Percentiles rank a stretch among this genome's conserved stretches.
These are phyloP conservation scores for Didymella glomerata DNA, from an alignment of 2,329 filamentous ascomycete species.

Conservation along the genomic window DNA sequence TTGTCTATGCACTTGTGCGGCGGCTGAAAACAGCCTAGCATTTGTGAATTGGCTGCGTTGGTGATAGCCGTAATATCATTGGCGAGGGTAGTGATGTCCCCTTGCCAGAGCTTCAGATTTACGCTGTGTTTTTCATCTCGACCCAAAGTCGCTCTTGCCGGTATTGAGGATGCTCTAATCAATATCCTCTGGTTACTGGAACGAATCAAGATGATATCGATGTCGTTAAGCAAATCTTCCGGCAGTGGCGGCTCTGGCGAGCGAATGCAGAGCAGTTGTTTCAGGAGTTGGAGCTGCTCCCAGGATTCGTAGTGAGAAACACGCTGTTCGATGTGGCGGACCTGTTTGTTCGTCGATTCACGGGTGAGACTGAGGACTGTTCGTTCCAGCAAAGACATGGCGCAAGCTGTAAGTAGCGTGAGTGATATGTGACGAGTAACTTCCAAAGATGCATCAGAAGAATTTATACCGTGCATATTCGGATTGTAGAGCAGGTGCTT, in stretches of 20 bases:
- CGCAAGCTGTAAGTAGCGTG: background rate
- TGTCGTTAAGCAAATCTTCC: conserved; percentile 15
- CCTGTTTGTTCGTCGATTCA: conserved; percentile 23
- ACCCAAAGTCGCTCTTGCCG: conserved; percentile 1
- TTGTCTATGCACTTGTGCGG: conserved; percentile 50
- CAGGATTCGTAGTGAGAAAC: conserved; percentile 23
- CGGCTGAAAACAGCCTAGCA: conserved; percentile 50
- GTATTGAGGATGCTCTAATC: conserved; percentile 23
- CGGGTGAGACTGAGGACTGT: conserved; percentile 22
- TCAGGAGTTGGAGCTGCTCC: conserved; percentile 27
- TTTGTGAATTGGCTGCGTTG: conserved; percentile 48
- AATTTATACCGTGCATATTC: background rate
- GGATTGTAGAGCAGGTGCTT: background rate
- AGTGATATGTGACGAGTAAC: background rate
- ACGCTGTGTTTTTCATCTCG: conserved; percentile 7
- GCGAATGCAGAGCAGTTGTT: conserved; percentile 42
- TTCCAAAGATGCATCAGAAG: background rate
- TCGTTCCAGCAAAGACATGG: conserved; percentile 21
- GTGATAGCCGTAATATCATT: conserved; percentile 46
- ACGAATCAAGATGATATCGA: conserved; percentile 31
- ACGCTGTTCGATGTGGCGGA: conserved; percentile 24
- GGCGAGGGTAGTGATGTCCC: conserved; percentile 47
- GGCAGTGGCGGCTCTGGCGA: conserved; percentile 30
- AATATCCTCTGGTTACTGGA: conserved; percentile 25
- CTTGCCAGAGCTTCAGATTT: conserved; percentile 42